Base-by-base conservation (phyloP, 495 filamentous ascomycete species). In the Glutinoglossum americanum region DNA sequence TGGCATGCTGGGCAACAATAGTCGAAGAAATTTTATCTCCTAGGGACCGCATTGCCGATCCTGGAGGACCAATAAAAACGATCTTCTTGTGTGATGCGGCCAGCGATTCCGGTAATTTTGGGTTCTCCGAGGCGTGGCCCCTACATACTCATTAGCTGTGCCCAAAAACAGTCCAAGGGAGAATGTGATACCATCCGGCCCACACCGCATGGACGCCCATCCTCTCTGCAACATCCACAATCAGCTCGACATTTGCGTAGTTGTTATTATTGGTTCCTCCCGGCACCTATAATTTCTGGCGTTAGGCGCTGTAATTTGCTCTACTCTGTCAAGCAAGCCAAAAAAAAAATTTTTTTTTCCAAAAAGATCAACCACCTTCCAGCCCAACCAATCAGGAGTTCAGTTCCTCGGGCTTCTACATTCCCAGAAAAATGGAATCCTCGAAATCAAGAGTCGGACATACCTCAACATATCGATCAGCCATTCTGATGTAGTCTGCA, bases 261-360 rank as follows among this genome's bases (percentile, higher is more conserved):
- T 99, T 99, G 80, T 99, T 96, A 76, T 99, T 99, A 73, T 99
- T 99, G 49, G 93, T 99, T 64, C 92, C 92, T 63, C 92, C 92
- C n/a, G 92, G 92, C 53, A 87, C 81, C 74, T 79, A 62, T 59
- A 54, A 5, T 26, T 23, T 0, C 28, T 21, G 33, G 10, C 9
- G 41, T 45, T 45, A 45, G 51, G 3, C 51, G 28, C 15, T 27
- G 21, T 3, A 3, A 5, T 27, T 27, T 11, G 28, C 51, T 27
- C 4, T n/a, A 15, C 49, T 28, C 13, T 4, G 21, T 23, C 13
- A 23, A 13, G 26, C 13, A 4, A 35, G 4, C 5, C 17, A 41
- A 7, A 41, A 17, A 13, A 8, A 41, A 2, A 41, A 41, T 13
- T n/a, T n/a, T n/a, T n/a, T n/a, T n/a, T n/a, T n/a, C n/a, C n/a